A percentile compares a stretch with the other conserved stretches of the same genome.
phyloP scores from a whole-genome alignment of 2,329 filamentous ascomycete genomes.

The Paecilomyces sp. region DNA sequence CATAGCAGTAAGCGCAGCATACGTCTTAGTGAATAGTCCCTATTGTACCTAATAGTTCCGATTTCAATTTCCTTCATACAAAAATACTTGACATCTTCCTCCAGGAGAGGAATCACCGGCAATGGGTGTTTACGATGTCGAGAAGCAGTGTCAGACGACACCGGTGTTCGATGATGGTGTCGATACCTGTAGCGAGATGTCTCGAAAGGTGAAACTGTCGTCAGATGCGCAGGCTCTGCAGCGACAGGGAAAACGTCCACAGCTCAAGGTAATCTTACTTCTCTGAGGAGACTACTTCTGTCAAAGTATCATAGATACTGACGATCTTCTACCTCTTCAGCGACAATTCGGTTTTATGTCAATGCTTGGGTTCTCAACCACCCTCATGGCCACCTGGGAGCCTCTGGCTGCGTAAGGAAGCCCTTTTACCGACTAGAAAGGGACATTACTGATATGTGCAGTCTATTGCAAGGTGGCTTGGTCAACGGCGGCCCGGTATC shows the following conservation, averaged over 20 bases:
- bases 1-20: neutral
- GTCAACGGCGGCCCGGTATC: conserved; percentile 31
- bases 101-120: neutral
- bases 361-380: conserved; percentile 39
- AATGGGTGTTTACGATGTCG: neutral
- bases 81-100: neutral
- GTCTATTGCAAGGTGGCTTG: conserved; percentile 21
- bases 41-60: neutral
- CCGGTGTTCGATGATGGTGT: neutral
- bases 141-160: neutral
- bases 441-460: conserved; percentile 8
- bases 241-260: neutral
- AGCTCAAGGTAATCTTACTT: neutral
- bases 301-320: neutral
- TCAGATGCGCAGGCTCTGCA: neutral
- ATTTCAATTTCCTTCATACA: neutral
- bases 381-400: conserved; percentile 38
- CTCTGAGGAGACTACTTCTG: neutral
- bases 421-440: neutral
- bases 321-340: conserved; percentile 14
- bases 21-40: neutral
- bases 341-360: conserved; percentile 40
- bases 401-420: conserved; percentile 17
- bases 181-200: neutral
- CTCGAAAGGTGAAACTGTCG: neutral